Percentiles rank a stretch among this genome's conserved stretches.
These are phyloP conservation scores for Keqinozyma sinolaborantium DNA, from an alignment of 1,139 yeast genomes.

Conservation along the genomic window DNA sequence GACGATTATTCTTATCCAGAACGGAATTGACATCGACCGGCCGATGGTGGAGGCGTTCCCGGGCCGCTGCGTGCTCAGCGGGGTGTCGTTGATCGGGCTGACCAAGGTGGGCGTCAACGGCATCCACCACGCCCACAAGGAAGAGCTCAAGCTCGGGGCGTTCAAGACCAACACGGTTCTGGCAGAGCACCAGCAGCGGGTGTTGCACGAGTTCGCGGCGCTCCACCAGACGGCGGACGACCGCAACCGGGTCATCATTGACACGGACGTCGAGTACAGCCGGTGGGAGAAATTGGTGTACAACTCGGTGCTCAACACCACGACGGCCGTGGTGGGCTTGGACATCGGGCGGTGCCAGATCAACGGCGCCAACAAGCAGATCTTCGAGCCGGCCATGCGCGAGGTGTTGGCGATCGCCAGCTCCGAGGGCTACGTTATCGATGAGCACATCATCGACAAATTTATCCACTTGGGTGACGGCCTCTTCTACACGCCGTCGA, in stretches of 20 bases:
- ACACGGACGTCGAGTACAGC: conserved; percentile 46
- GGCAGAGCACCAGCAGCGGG: conserved; percentile 15
- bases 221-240: conserved; percentile 44
- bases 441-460: conserved; percentile 37
- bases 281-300: conserved; percentile 60
- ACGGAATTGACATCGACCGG: conserved; percentile 70
- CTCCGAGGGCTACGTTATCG: conserved; percentile 54
- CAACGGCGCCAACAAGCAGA: conserved; percentile 11
- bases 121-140: conserved; percentile 52
- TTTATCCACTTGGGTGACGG: conserved; percentile 63
- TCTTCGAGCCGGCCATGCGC: conserved; percentile 55
- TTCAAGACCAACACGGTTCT: conserved; percentile 25
- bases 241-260: conserved; percentile 41
- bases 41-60: conserved; percentile 59
- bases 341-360: conserved; percentile 24
- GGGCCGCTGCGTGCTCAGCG: conserved; percentile 56
- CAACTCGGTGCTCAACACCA: conserved; percentile 32
- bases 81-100: conserved; percentile 67
- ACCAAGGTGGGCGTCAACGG: conserved; percentile 47
- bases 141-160: conserved; percentile 53
- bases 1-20: conserved; percentile 49
- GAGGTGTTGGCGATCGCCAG: conserved; percentile 61
- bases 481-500: conserved; percentile 38
- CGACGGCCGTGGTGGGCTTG: conserved; percentile 26
- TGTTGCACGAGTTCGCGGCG: conserved; percentile 40